A percentile compares a stretch with the other conserved stretches of the same genome.
Conservation (phyloP, 129 eudicot genomes). For the Helianthus tuberosus region DNA sequence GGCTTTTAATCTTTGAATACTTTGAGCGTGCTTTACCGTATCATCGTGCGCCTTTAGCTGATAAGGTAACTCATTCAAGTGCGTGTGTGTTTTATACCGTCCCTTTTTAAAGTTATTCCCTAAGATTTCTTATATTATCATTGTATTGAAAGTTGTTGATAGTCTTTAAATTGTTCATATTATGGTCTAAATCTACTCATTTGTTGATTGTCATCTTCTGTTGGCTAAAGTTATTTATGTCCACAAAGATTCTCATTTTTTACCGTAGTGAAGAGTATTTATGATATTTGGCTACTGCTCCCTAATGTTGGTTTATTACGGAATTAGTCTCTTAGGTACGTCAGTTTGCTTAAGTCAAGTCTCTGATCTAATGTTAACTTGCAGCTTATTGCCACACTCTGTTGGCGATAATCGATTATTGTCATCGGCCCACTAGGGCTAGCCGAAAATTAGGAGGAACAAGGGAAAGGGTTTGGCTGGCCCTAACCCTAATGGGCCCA, state of each 20-base stretch:
- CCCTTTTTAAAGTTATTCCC: not conserved
- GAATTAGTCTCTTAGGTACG: not conserved
- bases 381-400: not conserved
- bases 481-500: no score
- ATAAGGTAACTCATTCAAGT: constrained; percentile 54
- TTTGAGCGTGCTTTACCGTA: constrained; percentile 73
- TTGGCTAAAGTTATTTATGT: not conserved
- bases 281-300: not conserved
- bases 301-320: not conserved
- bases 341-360: not conserved
- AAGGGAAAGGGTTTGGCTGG: no score
- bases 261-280: not conserved
- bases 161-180: not conserved
- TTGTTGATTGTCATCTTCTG: constrained; percentile 5
- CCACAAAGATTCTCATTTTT: not conserved
- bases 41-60: constrained; percentile 89
- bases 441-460: no score
- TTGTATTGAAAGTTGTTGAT: not conserved
- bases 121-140: not conserved
- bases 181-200: not conserved
- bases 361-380: not conserved
- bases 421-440: no score
- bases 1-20: constrained; percentile 72
- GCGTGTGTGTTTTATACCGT: not conserved
- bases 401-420: no score